Evolutionary conservation across 2,329 filamentous ascomycete genomes (phyloP), one percentile per base, ranked within the genome.

Genomic region (Scedosporium apiospermum): DNA sequence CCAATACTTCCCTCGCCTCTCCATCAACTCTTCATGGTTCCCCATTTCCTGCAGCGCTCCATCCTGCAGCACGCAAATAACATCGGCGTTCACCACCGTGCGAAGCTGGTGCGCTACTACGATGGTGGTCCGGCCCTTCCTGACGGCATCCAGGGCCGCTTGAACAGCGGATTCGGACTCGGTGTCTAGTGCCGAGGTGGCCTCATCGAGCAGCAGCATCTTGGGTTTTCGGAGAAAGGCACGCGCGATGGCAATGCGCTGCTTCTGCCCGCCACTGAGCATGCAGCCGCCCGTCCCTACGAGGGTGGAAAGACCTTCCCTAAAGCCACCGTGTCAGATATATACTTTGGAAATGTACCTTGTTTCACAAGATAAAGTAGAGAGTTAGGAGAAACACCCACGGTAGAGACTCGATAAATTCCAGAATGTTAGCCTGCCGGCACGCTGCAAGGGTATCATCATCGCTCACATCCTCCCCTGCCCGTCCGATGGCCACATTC

Each of bases 131-230:
- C 71, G 71, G 64, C 64, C 78, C 3, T 38, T 38, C 55, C 42
- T 16, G 64, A 64, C 71, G 64, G 58, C 16, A 63, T 60, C 0
- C 26, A 90, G 76, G 0, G 86, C 86, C 3, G 75, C 76, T 69
- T 90, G 87, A 6, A 90, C 85, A 0, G 87, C 74, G 65, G 80
- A 82, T 70, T 90, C 88, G 0, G 82, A 85, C 67, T 87, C 82
- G 0, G 85, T 85, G 65, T 90, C 87, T 0, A 91, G 76, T 0
- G 77, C 77, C 21, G 74, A 77, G 0, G 89, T 92, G 1, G 89
- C 89, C 72, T 92, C 89, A 67, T 92, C 89, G 0, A 92, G 77
- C 6, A 92, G 81, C 2, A 92, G 74, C 2, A 92, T 83, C 0
- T 78, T 75, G 0, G 88, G 88, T 60, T 84, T 77, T 57, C 87